A percentile compares a stretch with the other conserved stretches of the same genome.
These are phyloP conservation scores for Colletotrichum tofieldiae DNA, from an alignment of 2,329 filamentous ascomycete genomes.

Conservation along the genomic window DNA sequence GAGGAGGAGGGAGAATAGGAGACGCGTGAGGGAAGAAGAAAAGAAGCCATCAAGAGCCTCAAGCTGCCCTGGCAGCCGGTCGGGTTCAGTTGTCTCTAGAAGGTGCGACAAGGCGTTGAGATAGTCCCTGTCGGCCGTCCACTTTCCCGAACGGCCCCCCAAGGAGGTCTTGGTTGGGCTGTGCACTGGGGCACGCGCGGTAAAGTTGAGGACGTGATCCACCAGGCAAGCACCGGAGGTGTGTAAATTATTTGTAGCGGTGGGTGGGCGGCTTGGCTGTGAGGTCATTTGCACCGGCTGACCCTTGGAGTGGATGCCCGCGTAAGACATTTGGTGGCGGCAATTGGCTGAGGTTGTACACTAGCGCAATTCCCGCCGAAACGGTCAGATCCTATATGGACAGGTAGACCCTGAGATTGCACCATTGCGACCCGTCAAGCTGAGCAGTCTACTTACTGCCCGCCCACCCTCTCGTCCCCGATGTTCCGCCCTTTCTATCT, in stretches of 20 bases:
- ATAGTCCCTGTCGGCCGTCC: constrained; percentile 1
- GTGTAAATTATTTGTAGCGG: constrained; percentile 28
- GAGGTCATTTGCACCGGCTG: constrained; percentile 40
- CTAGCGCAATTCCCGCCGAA: constrained; percentile 34
- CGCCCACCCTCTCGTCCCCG: neutral
- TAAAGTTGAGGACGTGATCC: constrained; percentile 35
- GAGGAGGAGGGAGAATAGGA: neutral
- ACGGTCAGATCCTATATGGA: constrained; percentile 27
- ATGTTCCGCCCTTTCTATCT: neutral
- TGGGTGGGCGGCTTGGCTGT: constrained; percentile 36
- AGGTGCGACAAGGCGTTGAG: constrained; percentile 19
- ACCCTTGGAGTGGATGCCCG: constrained; percentile 32
- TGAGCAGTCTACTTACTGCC: neutral
- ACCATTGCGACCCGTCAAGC: constrained; percentile 8
- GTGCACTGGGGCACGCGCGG: constrained; percentile 40
- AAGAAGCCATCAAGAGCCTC: constrained; percentile 17
- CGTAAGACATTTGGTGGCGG: constrained; percentile 10
- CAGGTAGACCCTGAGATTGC: constrained; percentile 40
- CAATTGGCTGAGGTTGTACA: constrained; percentile 22
- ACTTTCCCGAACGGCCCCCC: constrained; percentile 18
- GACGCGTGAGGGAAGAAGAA: neutral
- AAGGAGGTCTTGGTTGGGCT: constrained; percentile 13
- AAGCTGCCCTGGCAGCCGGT: neutral
- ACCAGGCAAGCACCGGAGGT: constrained; percentile 11
- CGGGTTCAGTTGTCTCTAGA: constrained; percentile 9